Conservation (phyloP, 768 basidiomycete species). For the Russula sp. region DNA sequence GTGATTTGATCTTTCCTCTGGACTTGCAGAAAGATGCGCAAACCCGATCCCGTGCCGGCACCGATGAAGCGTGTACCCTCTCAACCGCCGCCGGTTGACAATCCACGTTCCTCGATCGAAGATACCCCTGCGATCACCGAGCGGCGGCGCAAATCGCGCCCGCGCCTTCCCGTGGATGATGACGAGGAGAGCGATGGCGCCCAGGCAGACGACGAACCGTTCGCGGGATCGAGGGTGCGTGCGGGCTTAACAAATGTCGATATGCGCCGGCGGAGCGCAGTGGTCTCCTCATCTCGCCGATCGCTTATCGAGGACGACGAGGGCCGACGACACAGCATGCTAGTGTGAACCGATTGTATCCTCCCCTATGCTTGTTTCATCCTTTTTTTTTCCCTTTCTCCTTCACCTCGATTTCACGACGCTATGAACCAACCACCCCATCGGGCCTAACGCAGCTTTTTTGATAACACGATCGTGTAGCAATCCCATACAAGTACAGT, state of each 20-base stretch:
- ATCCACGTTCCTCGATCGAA: constrained; percentile 25
- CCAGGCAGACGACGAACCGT: constrained; percentile 64
- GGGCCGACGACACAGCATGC: constrained; percentile 61
- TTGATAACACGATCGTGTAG: constrained; percentile 18
- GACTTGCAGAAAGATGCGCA: constrained; percentile 73
- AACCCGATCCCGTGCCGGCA: constrained; percentile 50
- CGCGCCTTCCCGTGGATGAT: constrained; percentile 43
- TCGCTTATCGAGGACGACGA: constrained; percentile 42
- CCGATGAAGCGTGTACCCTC: constrained; percentile 26
- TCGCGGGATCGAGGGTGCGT: constrained; percentile 21
- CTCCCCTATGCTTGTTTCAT: constrained; percentile 6
- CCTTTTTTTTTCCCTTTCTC: too few relatives aligned
- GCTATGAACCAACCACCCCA: constrained; percentile 1
- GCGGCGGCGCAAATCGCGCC: constrained; percentile 51
- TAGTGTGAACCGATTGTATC: constrained; percentile 35
- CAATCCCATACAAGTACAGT: constrained; percentile 17
- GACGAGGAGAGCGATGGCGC: constrained; percentile 59
- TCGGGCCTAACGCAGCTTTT: neutral
- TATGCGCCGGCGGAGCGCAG: constrained; percentile 44
- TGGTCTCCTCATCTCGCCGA: constrained; percentile 27
- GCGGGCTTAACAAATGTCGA: constrained; percentile 51
- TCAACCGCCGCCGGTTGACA: constrained; percentile 18
- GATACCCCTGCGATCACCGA: constrained; percentile 28
- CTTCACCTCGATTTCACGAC: neutral
- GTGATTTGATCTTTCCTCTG: constrained; percentile 1